These are phyloP conservation scores for Dactylis glomerata DNA, from an alignment of 176 grass and related monocot genomes.

Conservation along the genomic window DNA sequence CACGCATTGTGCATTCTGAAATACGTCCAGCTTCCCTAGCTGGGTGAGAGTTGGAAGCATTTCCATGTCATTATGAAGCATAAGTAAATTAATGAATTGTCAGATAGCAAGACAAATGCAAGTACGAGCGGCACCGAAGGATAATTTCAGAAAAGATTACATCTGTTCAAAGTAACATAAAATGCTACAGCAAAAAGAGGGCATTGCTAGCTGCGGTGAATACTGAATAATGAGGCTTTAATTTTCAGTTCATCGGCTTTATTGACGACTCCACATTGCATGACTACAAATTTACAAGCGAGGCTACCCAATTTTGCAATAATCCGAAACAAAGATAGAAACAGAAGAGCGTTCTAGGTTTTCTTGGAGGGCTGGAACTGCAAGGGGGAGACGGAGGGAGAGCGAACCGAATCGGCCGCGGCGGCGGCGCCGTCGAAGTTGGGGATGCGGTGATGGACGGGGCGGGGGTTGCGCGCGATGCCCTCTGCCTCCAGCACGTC, in stretches of 20 bases:
- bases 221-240: too few species aligned
- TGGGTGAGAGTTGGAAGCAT: slow-evolving; percentile 19
- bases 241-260: neutral
- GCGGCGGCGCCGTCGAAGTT: slow-evolving; percentile 69
- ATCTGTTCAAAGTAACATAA: neutral
- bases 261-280: neutral
- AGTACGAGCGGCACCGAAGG: neutral
- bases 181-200: too few species aligned
- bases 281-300: neutral
- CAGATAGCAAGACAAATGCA: neutral
- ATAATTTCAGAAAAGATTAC: neutral
- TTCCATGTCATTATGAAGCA: neutral
- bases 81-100: neutral
- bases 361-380: neutral
- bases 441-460: slow-evolving; percentile 96
- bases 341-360: neutral
- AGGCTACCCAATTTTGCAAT: neutral
- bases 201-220: neutral
- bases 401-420: slow-evolving; percentile 54
- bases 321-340: neutral
- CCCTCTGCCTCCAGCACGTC: slow-evolving; percentile 71
- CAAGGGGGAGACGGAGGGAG: neutral
- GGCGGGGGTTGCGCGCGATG: slow-evolving; percentile 67
- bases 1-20: slow-evolving; percentile 61
- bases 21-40: slow-evolving; percentile 62